Base-by-base conservation (phyloP, 345 rosid species). In the Carallia pectinifolia region DNA sequence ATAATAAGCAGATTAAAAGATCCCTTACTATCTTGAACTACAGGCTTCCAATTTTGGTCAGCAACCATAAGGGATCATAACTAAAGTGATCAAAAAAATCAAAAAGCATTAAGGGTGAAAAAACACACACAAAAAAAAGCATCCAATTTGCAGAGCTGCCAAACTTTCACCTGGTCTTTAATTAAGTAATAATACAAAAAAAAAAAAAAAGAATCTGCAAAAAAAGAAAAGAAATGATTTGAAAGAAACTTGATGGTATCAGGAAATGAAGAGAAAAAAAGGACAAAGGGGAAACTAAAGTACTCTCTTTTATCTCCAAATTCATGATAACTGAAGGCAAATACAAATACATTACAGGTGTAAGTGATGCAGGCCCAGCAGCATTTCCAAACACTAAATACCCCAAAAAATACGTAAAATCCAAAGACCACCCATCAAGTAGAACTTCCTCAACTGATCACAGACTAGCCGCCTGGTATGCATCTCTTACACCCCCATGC, bases 301-400 rank as follows among this genome's bases (percentile, higher is more conserved):
- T 38, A 44, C n/a, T 67, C 65, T 58, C 55, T 67, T 39, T 64
- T 40, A 74, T 75, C 44, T 40, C 58, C 53, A 60, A 38, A 53
- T 66, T 61, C 60, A 74, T 65, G 54, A 66, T 44, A 44, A 44
- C 50, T 48, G 64, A 72, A 75, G 31, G 58, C 63, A 52, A 74
- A 70, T 36, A 60, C 19, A 63, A 23, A 64, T 74, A 83, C 77
- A 82, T 76, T 78, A 83, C 56, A 73, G 81, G 88, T 86, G 91
- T 83, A 87, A 87, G 89, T n/a, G 87, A 79, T 86, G 90, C 93
- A 88, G 86, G 79, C 87, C 85, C 84, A 71, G 92, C 64, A 83
- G 90, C 85, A 59, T 56, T 64, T 34, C 65, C 65, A 58, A 31
- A 58, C 53, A 38, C 2, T 29, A 1, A 29, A 19, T 68, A 19